A percentile compares a stretch with the other conserved stretches of the same genome.
These are phyloP conservation scores for Amniculicola lignicola DNA, from an alignment of 495 filamentous ascomycete genomes.

Conservation along the genomic window DNA sequence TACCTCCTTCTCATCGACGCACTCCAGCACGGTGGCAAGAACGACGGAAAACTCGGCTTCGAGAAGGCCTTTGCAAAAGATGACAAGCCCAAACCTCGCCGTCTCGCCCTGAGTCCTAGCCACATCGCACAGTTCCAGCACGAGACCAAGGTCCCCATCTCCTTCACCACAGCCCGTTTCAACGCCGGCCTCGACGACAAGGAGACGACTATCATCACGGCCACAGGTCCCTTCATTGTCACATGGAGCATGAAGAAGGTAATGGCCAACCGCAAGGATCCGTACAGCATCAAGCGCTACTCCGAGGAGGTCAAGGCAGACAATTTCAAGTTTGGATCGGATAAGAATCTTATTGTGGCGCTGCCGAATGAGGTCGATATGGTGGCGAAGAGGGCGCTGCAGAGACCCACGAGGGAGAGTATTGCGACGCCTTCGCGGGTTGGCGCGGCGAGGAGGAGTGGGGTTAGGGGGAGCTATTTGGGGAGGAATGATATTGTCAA, in stretches of 20 bases:
- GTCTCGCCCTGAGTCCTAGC: conserved; percentile 77
- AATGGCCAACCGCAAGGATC: conserved; percentile 70
- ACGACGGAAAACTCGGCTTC: conserved; percentile 95
- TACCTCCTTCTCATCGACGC: conserved; percentile 93
- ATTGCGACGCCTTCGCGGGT: conserved; percentile 66
- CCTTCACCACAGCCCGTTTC: conserved; percentile 89
- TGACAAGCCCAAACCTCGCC: conserved; percentile 86
- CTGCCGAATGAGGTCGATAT: conserved; percentile 97
- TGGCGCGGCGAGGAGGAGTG: conserved; percentile 45
- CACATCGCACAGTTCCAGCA: conserved; percentile 97
- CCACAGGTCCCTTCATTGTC: conserved; percentile 95
- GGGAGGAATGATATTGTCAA: conserved; percentile 78
- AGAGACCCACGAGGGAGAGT: conserved; percentile 87
- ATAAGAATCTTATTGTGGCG: conserved; percentile 97
- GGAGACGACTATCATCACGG: conserved; percentile 91
- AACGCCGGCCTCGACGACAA: conserved; percentile 78
- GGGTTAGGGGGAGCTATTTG: conserved; percentile 53
- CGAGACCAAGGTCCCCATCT: conserved; percentile 80
- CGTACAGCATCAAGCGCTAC: conserved; percentile 95
- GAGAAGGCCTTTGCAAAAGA: conserved; percentile 91
- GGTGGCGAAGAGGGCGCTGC: conserved; percentile 79
- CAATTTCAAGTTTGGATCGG: conserved; percentile 94
- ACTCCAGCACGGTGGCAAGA: conserved; percentile 87
- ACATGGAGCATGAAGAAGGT: conserved; percentile 95
- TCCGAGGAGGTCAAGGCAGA: conserved; percentile 95